A percentile compares a stretch with the other conserved stretches of the same genome.
Evolutionary conservation across 805 yeast species (phyloP).

Genomic region (Tetrapisispora taiwanensis): DNA sequence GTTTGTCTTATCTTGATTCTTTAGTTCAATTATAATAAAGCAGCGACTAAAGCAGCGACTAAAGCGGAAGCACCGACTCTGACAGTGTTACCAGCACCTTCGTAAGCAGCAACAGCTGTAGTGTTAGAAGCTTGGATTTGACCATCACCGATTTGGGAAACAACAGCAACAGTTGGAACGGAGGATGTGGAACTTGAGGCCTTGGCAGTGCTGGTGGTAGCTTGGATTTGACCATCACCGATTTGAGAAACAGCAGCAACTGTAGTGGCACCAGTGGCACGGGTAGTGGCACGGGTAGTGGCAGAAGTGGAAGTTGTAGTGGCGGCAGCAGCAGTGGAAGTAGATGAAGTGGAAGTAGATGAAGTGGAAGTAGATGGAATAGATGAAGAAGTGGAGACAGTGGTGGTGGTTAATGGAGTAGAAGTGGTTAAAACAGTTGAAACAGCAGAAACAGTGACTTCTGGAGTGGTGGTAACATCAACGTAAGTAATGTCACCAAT

Average conservation of each 20-base stretch:
- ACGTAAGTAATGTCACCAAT: constrained; percentile 33
- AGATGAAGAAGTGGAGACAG: constrained; percentile 8
- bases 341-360: neutral
- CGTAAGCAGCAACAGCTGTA: neutral
- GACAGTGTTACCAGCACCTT: constrained; percentile 2
- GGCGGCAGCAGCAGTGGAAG: neutral
- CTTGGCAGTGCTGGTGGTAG: neutral
- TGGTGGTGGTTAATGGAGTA: constrained; percentile 30
- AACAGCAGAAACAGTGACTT: constrained; percentile 37
- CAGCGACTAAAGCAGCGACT: constrained; percentile 2
- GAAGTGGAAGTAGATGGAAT: neutral
- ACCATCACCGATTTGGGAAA: neutral
- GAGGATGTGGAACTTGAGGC: no score
- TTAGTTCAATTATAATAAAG: constrained; percentile 1
- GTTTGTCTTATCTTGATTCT: no score
- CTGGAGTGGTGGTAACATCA: constrained; percentile 43
- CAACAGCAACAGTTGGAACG: neutral
- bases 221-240: constrained; percentile 1
- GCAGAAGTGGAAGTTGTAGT: neutral
- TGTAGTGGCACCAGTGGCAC: neutral
- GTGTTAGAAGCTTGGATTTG: neutral
- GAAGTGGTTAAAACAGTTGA: constrained; percentile 34
- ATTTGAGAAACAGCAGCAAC: neutral
- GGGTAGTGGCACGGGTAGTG: neutral
- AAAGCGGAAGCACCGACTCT: constrained; percentile 1